phyloP scores from a whole-genome alignment of 1,139 yeast genomes.

The Blastobotrys capitulatus region DNA sequence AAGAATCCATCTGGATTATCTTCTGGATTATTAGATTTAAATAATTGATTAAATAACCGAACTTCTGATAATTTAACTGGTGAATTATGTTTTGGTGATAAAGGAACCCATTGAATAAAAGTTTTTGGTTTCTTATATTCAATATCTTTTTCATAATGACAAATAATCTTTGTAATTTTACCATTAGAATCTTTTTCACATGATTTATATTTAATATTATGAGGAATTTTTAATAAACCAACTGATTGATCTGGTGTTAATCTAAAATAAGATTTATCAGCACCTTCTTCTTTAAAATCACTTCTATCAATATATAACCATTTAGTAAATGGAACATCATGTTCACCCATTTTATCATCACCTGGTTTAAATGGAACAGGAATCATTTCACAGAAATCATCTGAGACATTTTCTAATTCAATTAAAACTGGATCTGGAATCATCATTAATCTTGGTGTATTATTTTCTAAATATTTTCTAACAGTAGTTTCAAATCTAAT shows the following conservation, averaged over 20 bases:
- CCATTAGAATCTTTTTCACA: constrained; percentile 61
- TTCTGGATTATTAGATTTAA: constrained; percentile 87
- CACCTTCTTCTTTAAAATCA: constrained; percentile 70
- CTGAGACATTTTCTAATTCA: constrained; percentile 75
- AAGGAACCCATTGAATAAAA: constrained; percentile 94
- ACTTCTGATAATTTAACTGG: constrained; percentile 68
- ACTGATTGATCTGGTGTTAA: constrained; percentile 92
- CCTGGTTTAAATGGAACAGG: constrained; percentile 92
- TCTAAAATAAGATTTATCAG: constrained; percentile 60
- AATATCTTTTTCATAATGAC: constrained; percentile 67
- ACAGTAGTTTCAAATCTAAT: constrained; percentile 86
- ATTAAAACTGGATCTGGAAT: constrained; percentile 81
- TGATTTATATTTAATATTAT: constrained; percentile 67
- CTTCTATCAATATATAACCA: constrained; percentile 75
- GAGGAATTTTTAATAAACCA: constrained; percentile 91
- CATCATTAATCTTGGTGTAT: constrained; percentile 95
- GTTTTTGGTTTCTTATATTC: constrained; percentile 80
- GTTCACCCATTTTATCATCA: constrained; percentile 61
- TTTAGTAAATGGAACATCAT: constrained; percentile 73
- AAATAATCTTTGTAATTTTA: constrained; percentile 62
- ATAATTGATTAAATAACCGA: constrained; percentile 81
- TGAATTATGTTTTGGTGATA: constrained; percentile 51
- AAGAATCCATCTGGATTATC: constrained; percentile 84
- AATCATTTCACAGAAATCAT: constrained; percentile 62
- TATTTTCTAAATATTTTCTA: constrained; percentile 79